A percentile compares a stretch with the other conserved stretches of the same genome.
Conservation (phyloP, 1,284 basidiomycete species). For the Retiboletus flavoniger region DNA sequence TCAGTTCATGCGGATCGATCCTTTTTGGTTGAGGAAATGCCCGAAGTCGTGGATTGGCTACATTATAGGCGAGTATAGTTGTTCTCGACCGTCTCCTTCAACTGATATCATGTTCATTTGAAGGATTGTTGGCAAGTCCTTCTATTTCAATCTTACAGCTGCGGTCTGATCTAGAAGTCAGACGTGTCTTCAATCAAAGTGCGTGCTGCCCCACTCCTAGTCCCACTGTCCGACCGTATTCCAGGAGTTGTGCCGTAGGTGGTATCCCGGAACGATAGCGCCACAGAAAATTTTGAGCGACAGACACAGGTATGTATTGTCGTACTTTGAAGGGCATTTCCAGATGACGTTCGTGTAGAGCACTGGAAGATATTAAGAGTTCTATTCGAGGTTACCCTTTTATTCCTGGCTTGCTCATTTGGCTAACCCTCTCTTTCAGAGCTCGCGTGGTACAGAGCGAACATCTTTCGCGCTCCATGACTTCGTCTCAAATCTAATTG, state of each 20-base stretch:
- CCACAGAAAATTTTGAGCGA: slow-evolving; percentile 10
- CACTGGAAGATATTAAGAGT: slow-evolving; percentile 71
- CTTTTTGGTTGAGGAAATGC: slow-evolving; percentile 77
- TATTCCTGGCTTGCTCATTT: neutral
- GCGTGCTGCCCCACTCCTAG: neutral
- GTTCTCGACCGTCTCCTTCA: slow-evolving; percentile 1
- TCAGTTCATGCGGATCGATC: slow-evolving; percentile 76
- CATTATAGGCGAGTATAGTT: slow-evolving; percentile 64
- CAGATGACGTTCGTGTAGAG: slow-evolving; percentile 43
- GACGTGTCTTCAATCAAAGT: slow-evolving; percentile 84
- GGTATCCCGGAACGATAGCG: slow-evolving; percentile 50
- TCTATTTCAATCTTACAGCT: neutral
- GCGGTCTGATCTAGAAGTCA: slow-evolving; percentile 21
- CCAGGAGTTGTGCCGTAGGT: slow-evolving; percentile 72
- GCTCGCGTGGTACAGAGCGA: slow-evolving; percentile 29
- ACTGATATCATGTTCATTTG: slow-evolving; percentile 8
- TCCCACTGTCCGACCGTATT: neutral
- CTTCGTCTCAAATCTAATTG: neutral
- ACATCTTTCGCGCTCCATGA: slow-evolving; percentile 23
- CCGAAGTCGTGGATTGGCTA: slow-evolving; percentile 68
- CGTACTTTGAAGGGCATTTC: slow-evolving; percentile 6
- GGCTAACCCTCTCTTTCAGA: slow-evolving; percentile 16
- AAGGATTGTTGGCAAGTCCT: slow-evolving; percentile 60
- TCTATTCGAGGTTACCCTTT: slow-evolving; percentile 64
- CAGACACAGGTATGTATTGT: slow-evolving; percentile 39